Conservation (phyloP, 108 stramenopile genomes). For the Skeletonema costatum region DNA sequence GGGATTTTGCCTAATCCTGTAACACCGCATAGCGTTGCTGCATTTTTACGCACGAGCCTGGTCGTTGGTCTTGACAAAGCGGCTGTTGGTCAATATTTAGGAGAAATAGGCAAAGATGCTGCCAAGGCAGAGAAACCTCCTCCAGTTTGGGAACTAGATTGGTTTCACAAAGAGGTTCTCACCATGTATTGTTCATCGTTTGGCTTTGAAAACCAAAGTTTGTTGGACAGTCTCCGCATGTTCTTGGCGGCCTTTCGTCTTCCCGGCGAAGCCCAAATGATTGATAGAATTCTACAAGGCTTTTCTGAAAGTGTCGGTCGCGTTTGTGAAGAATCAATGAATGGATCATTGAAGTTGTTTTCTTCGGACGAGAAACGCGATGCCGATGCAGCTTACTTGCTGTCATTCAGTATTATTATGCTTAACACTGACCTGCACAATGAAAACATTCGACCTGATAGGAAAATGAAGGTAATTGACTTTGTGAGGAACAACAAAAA, state of each 20-base stretch:
- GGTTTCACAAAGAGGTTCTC: constrained; percentile 91
- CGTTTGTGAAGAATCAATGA: constrained; percentile 76
- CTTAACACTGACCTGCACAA: constrained; percentile 99
- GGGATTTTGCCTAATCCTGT: constrained; percentile 77
- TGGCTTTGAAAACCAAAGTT: constrained; percentile 78
- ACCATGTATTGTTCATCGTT: constrained; percentile 78
- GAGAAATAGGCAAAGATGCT: constrained; percentile 76
- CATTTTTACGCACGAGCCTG: constrained; percentile 88
- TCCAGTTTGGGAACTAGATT: constrained; percentile 76
- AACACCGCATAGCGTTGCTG: constrained; percentile 79
- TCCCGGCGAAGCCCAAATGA: constrained; percentile 93
- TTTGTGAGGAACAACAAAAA: constrained; percentile 93
- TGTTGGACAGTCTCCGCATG: constrained; percentile 91
- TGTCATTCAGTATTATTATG: constrained; percentile 97
- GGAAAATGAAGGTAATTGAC: constrained; percentile 90
- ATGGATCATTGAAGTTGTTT: constrained; percentile 65
- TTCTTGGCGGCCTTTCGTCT: constrained; percentile 94
- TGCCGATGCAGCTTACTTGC: constrained; percentile 91
- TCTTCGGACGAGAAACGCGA: constrained; percentile 83
- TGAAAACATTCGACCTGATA: constrained; percentile 91
- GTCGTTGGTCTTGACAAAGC: constrained; percentile 89
- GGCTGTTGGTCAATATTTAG: constrained; percentile 89
- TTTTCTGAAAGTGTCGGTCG: constrained; percentile 86
- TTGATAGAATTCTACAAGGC: constrained; percentile 88
- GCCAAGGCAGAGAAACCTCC: constrained; percentile 60